These are phyloP conservation scores for Nakataea oryzae DNA, from an alignment of 2,329 filamentous ascomycete genomes.

Conservation along the genomic window DNA sequence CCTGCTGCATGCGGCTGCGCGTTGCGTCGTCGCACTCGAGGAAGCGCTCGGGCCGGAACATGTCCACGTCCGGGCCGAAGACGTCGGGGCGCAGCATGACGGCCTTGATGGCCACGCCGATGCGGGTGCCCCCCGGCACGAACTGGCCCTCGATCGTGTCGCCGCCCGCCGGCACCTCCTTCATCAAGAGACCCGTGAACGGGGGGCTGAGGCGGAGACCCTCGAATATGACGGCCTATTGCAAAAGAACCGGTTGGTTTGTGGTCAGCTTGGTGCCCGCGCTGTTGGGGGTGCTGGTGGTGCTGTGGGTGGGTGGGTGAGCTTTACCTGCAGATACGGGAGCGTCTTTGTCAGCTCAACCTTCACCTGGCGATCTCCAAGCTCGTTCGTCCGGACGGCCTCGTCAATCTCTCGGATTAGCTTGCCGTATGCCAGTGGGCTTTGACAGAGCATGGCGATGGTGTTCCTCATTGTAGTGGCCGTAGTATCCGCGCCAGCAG, in stretches of 20 bases:
- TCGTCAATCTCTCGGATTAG: constrained; percentile 33
- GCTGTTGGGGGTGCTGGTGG: too few relatives aligned
- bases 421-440: constrained; percentile 29
- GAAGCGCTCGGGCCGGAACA: constrained; percentile 37
- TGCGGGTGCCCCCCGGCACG: constrained; percentile 18
- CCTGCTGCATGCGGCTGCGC: constrained; percentile 21
- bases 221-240: constrained; percentile 13
- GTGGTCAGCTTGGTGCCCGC: too few relatives aligned
- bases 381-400: constrained; percentile 18
- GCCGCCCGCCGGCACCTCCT: constrained; percentile 15
- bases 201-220: constrained; percentile 12
- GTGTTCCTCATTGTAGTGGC: constrained; percentile 37
- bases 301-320: background rate
- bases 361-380: constrained; percentile 16
- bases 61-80: constrained; percentile 25
- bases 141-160: constrained; percentile 17
- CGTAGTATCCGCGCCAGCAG: constrained; percentile 36
- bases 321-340: constrained; percentile 11
- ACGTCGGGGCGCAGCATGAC: constrained; percentile 20
- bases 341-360: constrained; percentile 17
- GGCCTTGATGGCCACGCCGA: constrained; percentile 9
- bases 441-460: constrained; percentile 35
- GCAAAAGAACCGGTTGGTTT: background rate
- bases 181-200: constrained; percentile 8
- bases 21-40: constrained; percentile 20